Conservation (phyloP, 177 flowering plant genomes). For the Vitis hybrid region DNA sequence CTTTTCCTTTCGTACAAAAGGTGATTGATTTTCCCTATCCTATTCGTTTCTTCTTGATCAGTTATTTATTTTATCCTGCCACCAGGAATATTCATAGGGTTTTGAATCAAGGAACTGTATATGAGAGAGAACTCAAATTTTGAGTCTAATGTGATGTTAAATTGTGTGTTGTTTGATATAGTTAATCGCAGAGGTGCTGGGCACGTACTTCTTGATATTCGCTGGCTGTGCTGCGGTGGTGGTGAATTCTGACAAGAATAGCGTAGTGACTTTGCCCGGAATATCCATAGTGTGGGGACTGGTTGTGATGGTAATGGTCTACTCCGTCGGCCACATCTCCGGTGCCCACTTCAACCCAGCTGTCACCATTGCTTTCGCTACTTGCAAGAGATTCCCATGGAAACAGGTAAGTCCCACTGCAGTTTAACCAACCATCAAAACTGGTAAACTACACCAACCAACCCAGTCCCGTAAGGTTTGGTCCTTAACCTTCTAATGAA, state of each 20-base stretch:
- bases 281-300: slow-evolving; percentile 76
- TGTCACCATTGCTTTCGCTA: slow-evolving; percentile 80
- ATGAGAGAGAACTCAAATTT: not conserved
- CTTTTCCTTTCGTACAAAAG: slow-evolving; percentile 65
- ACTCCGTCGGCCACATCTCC: slow-evolving; percentile 83
- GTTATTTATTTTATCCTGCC: too few species aligned
- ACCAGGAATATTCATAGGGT: too few species aligned
- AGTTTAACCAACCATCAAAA: slow-evolving; percentile 11
- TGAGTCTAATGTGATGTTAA: not conserved
- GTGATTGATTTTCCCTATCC: slow-evolving; percentile 19
- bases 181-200: slow-evolving; percentile 77
- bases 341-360: slow-evolving; percentile 95
- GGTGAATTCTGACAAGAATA: slow-evolving; percentile 45
- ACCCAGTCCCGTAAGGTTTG: too few species aligned
- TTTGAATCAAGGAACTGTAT: too few species aligned
- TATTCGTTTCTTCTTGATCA: not conserved
- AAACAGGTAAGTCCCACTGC: slow-evolving; percentile 43
- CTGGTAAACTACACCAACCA: slow-evolving; percentile 25
- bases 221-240: slow-evolving; percentile 71
- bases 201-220: slow-evolving; percentile 80
- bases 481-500: too few species aligned
- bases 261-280: slow-evolving; percentile 62
- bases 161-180: slow-evolving; percentile 19
- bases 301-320: slow-evolving; percentile 75
- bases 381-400: slow-evolving; percentile 71